Evolutionary conservation across 2,329 filamentous ascomycete genomes (phyloP).

Genomic region (Fusarium kyushuense): DNA sequence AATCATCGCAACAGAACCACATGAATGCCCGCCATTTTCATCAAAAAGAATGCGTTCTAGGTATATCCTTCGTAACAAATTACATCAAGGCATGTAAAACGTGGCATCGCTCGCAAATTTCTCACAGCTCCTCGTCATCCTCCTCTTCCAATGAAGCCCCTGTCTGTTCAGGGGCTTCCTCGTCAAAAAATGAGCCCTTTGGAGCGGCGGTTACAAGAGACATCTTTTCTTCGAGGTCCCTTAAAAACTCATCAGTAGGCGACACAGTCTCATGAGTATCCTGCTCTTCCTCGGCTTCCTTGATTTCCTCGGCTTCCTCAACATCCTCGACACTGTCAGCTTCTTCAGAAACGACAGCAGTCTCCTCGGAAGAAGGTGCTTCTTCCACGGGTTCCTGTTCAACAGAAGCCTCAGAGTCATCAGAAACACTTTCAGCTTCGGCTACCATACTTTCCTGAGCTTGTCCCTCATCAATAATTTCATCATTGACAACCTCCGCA

Average conservation of each 20-base stretch:
- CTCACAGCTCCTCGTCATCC: constrained; percentile 29
- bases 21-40: constrained; percentile 35
- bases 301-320: constrained; percentile 11
- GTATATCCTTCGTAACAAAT: constrained; percentile 48
- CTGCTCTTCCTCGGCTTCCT: constrained; percentile 12
- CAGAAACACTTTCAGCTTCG: not conserved
- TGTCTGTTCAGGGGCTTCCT: constrained; percentile 6
- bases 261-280: constrained; percentile 12
- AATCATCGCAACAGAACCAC: constrained; percentile 34
- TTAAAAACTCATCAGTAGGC: constrained; percentile 1
- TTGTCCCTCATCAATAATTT: constrained; percentile 11
- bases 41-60: constrained; percentile 43
- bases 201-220: constrained; percentile 2
- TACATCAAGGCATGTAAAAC: constrained; percentile 44
- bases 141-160: constrained; percentile 17
- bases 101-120: constrained; percentile 23
- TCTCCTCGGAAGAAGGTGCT: constrained; percentile 2
- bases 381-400: constrained; percentile 14
- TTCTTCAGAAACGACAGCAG: constrained; percentile 7
- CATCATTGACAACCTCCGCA: constrained; percentile 18
- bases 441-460: constrained; percentile 12
- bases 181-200: constrained; percentile 5
- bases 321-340: not conserved
- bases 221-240: constrained; percentile 1
- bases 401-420: not conserved